Evolutionary conservation across 2,329 filamentous ascomycete genomes (phyloP).

Genomic region (Calonectria pseudoturangicola): DNA sequence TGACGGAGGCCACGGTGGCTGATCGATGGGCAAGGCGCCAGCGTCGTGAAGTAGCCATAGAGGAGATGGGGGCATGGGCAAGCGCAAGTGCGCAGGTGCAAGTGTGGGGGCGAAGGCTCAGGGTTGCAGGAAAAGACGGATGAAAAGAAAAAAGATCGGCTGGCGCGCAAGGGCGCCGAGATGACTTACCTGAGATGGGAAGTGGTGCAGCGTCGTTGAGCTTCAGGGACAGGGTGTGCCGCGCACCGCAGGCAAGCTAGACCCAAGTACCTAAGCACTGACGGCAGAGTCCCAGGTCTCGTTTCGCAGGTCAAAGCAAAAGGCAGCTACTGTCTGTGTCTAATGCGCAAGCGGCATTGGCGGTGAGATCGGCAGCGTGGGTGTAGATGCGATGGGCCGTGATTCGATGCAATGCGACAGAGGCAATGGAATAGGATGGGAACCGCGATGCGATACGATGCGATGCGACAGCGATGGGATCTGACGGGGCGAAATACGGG

Average conservation of each 20-base stretch:
- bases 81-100: constrained; percentile 35
- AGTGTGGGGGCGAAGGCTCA: constrained; percentile 45
- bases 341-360: constrained; percentile 51
- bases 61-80: constrained; percentile 16
- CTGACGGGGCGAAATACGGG: constrained; percentile 39
- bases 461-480: constrained; percentile 47
- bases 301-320: constrained; percentile 39
- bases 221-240: constrained; percentile 39
- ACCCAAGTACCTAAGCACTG: constrained; percentile 29
- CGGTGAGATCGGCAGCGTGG: constrained; percentile 36
- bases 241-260: constrained; percentile 26
- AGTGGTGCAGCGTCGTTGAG: constrained; percentile 39
- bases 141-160: constrained; percentile 32
- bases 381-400: background rate
- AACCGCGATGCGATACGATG: constrained; percentile 49
- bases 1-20: constrained; percentile 34
- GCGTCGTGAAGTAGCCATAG: constrained; percentile 39
- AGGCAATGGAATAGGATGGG: constrained; percentile 14
- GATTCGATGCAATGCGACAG: constrained; percentile 1
- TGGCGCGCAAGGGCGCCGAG: constrained; percentile 28
- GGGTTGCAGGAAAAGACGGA: constrained; percentile 38
- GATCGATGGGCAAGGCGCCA: constrained; percentile 35
- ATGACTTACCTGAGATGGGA: constrained; percentile 49
- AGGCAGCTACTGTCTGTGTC: constrained; percentile 46
- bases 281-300: constrained; percentile 41